phyloP scores from a whole-genome alignment of 1,139 yeast species.

The Schwanniomyces etchellsii region DNA sequence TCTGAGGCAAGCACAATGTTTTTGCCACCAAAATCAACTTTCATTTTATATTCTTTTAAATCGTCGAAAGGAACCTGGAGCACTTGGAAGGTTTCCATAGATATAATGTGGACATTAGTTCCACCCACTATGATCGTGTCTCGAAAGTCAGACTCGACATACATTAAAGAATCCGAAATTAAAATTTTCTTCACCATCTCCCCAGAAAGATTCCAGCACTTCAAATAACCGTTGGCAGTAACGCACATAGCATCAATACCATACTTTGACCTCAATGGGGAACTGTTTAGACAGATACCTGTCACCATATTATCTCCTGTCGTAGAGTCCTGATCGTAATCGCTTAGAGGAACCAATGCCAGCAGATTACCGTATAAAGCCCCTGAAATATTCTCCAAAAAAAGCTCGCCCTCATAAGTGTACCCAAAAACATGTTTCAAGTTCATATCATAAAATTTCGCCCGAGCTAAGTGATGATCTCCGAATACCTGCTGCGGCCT shows the following conservation, averaged over 20 bases:
- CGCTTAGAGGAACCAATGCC: conserved; percentile 12
- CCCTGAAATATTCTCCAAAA: conserved; percentile 30
- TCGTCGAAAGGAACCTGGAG: conserved; percentile 10
- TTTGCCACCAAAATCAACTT: conserved; percentile 52
- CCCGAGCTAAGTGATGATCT: conserved; percentile 14
- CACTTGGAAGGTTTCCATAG: conserved; percentile 12
- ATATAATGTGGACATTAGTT: conserved; percentile 15
- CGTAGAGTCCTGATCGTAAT: conserved; percentile 7
- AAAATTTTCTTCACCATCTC: conserved; percentile 9
- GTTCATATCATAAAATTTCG: conserved; percentile 20
- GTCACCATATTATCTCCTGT: conserved; percentile 10
- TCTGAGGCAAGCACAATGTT: conserved; percentile 28
- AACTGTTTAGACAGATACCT: conserved; percentile 17
- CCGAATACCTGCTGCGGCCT: conserved; percentile 31
- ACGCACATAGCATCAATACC: conserved; percentile 25
- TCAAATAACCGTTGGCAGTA: conserved; percentile 18
- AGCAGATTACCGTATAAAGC: conserved; percentile 20
- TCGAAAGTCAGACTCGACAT: conserved; percentile 27
- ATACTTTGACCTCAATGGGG: conserved; percentile 19
- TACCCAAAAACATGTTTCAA: conserved; percentile 33
- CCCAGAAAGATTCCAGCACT: conserved; percentile 26
- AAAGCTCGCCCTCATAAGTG: conserved; percentile 23
- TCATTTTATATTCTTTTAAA: conserved; percentile 12
- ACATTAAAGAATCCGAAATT: conserved; percentile 16
- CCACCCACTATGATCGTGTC: conserved; percentile 21